Base-by-base conservation (phyloP, 2,329 filamentous ascomycete genomes). In the Pseudogymnoascus sp. region DNA sequence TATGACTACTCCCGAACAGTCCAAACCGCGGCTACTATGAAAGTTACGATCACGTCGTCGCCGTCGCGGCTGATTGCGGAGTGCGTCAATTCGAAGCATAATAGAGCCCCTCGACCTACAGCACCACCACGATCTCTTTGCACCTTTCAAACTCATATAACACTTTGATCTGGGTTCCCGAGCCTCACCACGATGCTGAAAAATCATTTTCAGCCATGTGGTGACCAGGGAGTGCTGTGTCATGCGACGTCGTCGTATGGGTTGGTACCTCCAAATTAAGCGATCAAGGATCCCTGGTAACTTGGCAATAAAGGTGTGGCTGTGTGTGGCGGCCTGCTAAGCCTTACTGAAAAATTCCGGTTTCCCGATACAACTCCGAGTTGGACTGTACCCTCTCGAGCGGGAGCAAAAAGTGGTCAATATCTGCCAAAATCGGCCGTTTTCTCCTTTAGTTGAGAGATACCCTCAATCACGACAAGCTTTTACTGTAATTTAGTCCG, bases 81-180 rank as follows among this genome's bases (percentile, higher is more conserved):
- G 65, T 60, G 62, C 36, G 37, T 65, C 28, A 53, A 62, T 65
- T 23, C 23, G 10, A 34, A 5, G 5, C 42, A 56, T 42, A 46
- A 65, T 63, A 59, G n/a, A 18, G 18, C 38, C 38, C 6, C 21
- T 12, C 34, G 34, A 36, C 3, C 34, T 36, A 36, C 11, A 36
- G 34, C 34, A 36, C 34, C 34, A 36, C 34, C 34, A 36, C 34
- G 11, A 36, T 11, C 34, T 36, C 11, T 36, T 36, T 5, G 38
- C 38, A 8, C n/a, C 16, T 18, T 42, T 50, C 18, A 62, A 60
- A 38, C 46, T 64, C 53, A 64, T 67, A 66, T 36, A 68, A 66
- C 50, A 16, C 28, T 66, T 68, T 61, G 28, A 68, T 67, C 46
- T 66, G 38, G 66, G 59, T 66, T 68, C 66, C 59, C 46, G 21